Evolutionary conservation across 179 eudicot genomes (phyloP).

Genomic region (Carnegiea gigantea): DNA sequence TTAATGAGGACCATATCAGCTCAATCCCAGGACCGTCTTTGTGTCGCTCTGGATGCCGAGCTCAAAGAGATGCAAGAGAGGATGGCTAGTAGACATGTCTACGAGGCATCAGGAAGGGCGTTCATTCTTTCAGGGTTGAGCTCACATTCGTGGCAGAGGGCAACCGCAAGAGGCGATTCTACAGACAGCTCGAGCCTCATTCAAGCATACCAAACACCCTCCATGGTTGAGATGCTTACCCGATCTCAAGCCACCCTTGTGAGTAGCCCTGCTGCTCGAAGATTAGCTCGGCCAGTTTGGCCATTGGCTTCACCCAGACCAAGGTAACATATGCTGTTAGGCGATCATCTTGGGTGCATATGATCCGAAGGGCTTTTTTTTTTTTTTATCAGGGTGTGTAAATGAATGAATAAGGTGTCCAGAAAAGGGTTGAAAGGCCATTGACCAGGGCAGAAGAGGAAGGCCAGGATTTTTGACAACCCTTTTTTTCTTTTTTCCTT

Average conservation of each 20-base stretch:
- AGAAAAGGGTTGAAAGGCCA: conserved; percentile 7
- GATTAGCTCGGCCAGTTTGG: conserved; percentile 44
- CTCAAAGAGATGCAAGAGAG: conserved; percentile 88
- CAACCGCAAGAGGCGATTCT: conserved; percentile 85
- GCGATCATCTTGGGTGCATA: neutral
- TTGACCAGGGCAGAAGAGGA: neutral
- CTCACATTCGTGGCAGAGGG: conserved; percentile 96
- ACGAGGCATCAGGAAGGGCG: conserved; percentile 87
- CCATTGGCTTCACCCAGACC: conserved; percentile 50
- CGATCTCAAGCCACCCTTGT: conserved; percentile 61
- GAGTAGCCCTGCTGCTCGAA: conserved; percentile 50
- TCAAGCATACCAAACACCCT: conserved; percentile 74
- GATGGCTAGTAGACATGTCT: conserved; percentile 70
- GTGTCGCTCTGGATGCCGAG: conserved; percentile 64
- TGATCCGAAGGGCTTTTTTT: neutral
- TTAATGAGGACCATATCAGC: conserved; percentile 54
- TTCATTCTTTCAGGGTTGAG: conserved; percentile 83
- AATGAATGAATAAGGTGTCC: conserved; percentile 3
- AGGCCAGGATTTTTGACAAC: conserved; percentile 9
- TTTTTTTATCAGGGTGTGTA: neutral
- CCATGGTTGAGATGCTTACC: conserved; percentile 76
- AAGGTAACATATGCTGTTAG: conserved; percentile 30
- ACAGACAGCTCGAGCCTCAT: conserved; percentile 64
- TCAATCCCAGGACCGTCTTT: conserved; percentile 53
- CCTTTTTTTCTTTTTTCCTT: neutral